A percentile compares a stretch with the other conserved stretches of the same genome.
These are phyloP conservation scores for Apiospora pterosperma DNA, from an alignment of 2,329 filamentous ascomycete species.

Conservation along the genomic window DNA sequence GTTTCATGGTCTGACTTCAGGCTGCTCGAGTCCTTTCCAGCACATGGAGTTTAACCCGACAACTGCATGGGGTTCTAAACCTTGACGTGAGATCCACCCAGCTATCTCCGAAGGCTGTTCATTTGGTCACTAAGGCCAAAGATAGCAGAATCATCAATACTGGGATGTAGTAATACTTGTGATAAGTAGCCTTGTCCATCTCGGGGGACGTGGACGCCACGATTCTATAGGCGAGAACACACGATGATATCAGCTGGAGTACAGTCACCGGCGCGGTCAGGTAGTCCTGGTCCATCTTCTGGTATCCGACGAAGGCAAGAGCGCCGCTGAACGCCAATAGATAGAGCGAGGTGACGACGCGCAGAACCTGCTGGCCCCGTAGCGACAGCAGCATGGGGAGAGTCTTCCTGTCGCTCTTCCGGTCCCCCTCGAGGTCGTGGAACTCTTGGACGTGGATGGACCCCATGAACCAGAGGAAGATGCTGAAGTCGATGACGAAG, in stretches of 20 bases:
- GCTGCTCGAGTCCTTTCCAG: too few species aligned
- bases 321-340: neutral
- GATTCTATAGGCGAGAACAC: neutral
- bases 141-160: neutral
- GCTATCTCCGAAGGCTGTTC: too few species aligned
- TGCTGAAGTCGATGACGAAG: neutral
- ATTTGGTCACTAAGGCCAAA: neutral
- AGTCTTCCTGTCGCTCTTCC: neutral
- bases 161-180: neutral
- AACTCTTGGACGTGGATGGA: neutral
- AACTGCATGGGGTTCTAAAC: too few species aligned
- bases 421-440: neutral
- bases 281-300: neutral
- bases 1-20: too few species aligned
- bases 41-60: too few species aligned
- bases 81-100: too few species aligned
- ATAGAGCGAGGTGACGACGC: neutral
- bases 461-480: neutral
- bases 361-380: neutral
- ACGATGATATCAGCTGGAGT: neutral
- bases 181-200: neutral
- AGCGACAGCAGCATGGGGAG: neutral
- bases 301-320: neutral
- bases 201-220: neutral
- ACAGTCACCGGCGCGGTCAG: neutral